These are phyloP conservation scores for Tulasnella calospora DNA, from an alignment of 768 basidiomycete species.

Conservation along the genomic window DNA sequence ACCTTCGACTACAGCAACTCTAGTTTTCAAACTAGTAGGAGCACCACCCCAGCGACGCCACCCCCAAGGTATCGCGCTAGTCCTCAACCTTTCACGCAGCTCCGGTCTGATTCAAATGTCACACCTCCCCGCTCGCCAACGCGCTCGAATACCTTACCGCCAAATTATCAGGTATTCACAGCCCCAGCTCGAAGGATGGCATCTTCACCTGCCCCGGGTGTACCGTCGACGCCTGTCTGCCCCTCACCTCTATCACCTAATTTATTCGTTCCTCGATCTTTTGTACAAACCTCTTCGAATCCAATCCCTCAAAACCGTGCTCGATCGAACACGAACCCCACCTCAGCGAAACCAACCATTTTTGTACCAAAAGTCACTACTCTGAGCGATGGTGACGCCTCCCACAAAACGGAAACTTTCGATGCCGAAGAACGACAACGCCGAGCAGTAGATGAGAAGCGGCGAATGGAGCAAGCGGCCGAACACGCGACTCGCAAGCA, in stretches of 20 bases:
- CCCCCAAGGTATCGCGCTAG: slow-evolving; percentile 1
- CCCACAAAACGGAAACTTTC: neutral
- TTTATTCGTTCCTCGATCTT: neutral
- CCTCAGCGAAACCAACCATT: neutral
- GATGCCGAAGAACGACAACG: slow-evolving; percentile 1
- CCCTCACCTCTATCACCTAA: neutral
- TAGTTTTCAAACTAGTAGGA: neutral
- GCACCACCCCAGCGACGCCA: neutral
- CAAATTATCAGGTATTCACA: neutral
- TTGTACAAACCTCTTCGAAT: slow-evolving; percentile 5
- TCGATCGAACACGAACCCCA: neutral
- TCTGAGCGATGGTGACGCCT: slow-evolving; percentile 6
- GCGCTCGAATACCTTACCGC: neutral
- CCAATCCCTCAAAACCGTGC: neutral
- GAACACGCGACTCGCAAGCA: neutral
- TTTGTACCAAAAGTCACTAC: neutral
- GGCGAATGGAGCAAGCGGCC: slow-evolving; percentile 17
- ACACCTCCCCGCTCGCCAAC: neutral
- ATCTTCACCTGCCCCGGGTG: neutral
- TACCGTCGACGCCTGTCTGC: neutral
- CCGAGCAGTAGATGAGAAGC: slow-evolving; percentile 16
- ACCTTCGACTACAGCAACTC: neutral
- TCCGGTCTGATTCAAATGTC: neutral
- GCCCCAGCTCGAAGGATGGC: neutral
- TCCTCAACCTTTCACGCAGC: neutral